Conservation (phyloP, 169 alveolate species). For the Plasmodium inui region DNA sequence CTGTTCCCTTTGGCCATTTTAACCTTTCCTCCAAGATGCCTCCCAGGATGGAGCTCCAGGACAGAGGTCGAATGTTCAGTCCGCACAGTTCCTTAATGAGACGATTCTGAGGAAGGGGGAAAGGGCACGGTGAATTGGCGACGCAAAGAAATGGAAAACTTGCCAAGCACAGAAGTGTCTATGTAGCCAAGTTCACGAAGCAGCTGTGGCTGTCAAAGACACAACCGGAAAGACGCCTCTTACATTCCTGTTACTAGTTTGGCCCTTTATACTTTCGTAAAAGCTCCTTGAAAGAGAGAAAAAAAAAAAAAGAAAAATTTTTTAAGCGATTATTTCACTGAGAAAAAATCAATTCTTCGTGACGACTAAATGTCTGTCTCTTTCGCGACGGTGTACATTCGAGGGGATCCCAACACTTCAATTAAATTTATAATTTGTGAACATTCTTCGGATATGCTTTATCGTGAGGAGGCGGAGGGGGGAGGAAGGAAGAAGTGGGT, state of each 20-base stretch:
- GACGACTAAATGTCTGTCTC: neutral
- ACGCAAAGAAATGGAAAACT: neutral
- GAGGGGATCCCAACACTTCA: conserved; percentile 74
- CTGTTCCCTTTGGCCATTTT: neutral
- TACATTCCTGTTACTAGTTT: conserved; percentile 56
- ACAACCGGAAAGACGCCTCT: neutral
- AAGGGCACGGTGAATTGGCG: neutral
- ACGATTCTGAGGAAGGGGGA: neutral
- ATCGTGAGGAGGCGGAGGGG: too few species aligned
- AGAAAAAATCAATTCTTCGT: neutral
- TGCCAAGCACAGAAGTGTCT: neutral
- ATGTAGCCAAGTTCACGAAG: neutral
- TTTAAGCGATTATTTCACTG: neutral
- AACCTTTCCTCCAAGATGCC: conserved; percentile 28
- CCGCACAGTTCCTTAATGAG: conserved; percentile 61
- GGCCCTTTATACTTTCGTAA: conserved; percentile 48
- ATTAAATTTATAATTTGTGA: conserved; percentile 71
- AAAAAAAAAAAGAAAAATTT: neutral
- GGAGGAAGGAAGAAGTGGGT: neutral
- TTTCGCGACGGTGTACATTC: conserved; percentile 16
- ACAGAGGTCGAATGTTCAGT: conserved; percentile 31
- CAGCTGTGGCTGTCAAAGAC: neutral
- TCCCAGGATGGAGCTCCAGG: conserved; percentile 49
- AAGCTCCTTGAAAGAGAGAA: conserved; percentile 46
- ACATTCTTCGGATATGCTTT: conserved; percentile 71